Conservation (phyloP, 768 basidiomycete species). For the Lentinula detonsa region DNA sequence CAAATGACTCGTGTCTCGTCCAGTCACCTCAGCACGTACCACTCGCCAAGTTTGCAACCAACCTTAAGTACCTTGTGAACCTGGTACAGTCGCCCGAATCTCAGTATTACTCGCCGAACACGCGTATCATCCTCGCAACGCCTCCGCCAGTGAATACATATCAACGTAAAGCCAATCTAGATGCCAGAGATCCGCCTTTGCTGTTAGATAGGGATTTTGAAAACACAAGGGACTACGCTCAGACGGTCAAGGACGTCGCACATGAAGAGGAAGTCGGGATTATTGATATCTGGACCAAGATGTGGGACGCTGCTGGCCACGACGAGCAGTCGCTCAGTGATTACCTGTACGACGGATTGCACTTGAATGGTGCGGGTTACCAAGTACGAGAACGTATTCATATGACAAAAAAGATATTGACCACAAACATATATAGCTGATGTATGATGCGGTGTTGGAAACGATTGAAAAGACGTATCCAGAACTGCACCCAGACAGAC, state of each 20-base stretch:
- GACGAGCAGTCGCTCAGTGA: slow-evolving; percentile 44
- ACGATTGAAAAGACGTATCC: slow-evolving; percentile 56
- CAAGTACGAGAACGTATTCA: slow-evolving; percentile 34
- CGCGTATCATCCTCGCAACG: slow-evolving; percentile 74
- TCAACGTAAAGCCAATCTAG: slow-evolving; percentile 47
- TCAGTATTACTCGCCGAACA: slow-evolving; percentile 59
- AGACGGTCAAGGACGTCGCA: slow-evolving; percentile 61
- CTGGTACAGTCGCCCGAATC: slow-evolving; percentile 61
- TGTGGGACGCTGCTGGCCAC: slow-evolving; percentile 73
- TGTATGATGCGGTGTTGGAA: slow-evolving; percentile 57
- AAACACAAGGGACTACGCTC: slow-evolving; percentile 61
- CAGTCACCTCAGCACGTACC: slow-evolving; percentile 75
- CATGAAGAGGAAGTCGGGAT: slow-evolving; percentile 47
- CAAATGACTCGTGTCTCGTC: slow-evolving; percentile 75
- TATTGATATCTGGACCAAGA: slow-evolving; percentile 66
- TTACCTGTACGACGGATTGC: slow-evolving; percentile 73
- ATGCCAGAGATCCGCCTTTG: slow-evolving; percentile 41
- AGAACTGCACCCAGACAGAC: slow-evolving; percentile 59
- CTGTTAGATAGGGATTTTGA: slow-evolving; percentile 57
- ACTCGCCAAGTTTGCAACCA: slow-evolving; percentile 52
- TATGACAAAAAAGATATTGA: background rate
- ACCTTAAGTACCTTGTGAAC: slow-evolving; percentile 57
- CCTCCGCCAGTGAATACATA: slow-evolving; percentile 77
- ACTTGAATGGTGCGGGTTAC: slow-evolving; percentile 73
- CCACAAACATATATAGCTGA: slow-evolving; percentile 35